A percentile compares a stretch with the other conserved stretches of the same genome.
phyloP scores from a whole-genome alignment of 495 filamentous ascomycete genomes.

The Polyplosphaeria fusca region DNA sequence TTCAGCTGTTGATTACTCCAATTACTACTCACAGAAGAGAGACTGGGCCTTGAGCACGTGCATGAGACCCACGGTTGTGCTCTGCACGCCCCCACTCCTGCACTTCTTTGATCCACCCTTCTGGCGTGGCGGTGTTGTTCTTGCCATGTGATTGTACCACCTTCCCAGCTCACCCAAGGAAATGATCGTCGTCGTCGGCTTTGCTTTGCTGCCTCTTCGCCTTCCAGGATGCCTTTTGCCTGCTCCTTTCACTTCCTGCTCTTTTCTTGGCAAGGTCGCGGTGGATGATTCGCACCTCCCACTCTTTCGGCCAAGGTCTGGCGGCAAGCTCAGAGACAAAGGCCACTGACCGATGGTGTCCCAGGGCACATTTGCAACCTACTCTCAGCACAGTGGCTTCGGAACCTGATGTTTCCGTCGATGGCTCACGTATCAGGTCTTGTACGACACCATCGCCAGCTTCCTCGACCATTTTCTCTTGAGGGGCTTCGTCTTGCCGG shows the following conservation, averaged over 20 bases:
- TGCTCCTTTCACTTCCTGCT: constrained; percentile 3
- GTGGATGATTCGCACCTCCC: constrained; percentile 12
- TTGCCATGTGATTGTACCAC: too few species aligned
- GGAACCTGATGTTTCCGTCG: background rate
- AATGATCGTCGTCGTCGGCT: too few species aligned
- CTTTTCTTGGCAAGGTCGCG: constrained; percentile 18
- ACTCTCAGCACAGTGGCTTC: constrained; percentile 11
- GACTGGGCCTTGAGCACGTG: too few species aligned
- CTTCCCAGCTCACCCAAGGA: too few species aligned
- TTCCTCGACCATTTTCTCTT: background rate
- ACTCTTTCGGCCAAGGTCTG: constrained; percentile 17
- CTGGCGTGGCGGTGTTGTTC: too few species aligned
- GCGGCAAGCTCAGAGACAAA: constrained; percentile 25
- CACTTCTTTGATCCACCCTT: too few species aligned
- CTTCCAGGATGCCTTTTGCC: constrained; percentile 8
- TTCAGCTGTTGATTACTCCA: too few species aligned
- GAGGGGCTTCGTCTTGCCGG: background rate
- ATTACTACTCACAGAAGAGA: too few species aligned
- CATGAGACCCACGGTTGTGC: too few species aligned
- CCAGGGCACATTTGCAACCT: constrained; percentile 31
- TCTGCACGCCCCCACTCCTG: too few species aligned
- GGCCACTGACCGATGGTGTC: constrained; percentile 22
- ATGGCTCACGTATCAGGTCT: background rate
- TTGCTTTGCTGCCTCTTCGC: too few species aligned
- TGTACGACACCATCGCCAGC: background rate